Percentiles rank a stretch among this genome's conserved stretches.
phyloP scores from a whole-genome alignment of 2,329 filamentous ascomycete species.

The Hypoxylon sp. region DNA sequence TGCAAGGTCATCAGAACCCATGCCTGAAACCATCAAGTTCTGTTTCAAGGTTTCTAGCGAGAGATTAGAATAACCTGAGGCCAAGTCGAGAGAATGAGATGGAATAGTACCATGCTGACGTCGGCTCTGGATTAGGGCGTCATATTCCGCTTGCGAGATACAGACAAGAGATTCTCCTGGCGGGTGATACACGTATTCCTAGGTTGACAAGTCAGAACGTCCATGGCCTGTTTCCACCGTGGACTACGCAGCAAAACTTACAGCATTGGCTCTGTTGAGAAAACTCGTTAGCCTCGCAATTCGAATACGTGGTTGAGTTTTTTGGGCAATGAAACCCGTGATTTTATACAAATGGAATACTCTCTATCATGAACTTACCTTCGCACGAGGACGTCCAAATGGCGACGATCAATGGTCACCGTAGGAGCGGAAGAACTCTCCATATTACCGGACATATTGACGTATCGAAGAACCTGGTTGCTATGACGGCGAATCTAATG shows the following conservation, averaged over 20 bases:
- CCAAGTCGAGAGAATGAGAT: constrained; percentile 10
- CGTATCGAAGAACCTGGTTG: neutral
- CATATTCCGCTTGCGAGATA: constrained; percentile 70
- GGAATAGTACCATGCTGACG: constrained; percentile 66
- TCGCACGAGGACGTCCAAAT: constrained; percentile 58
- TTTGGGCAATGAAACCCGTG: constrained; percentile 1
- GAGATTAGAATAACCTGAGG: constrained; percentile 33
- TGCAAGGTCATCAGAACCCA: constrained; percentile 61
- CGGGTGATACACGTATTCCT: constrained; percentile 33
- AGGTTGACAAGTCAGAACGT: constrained; percentile 29
- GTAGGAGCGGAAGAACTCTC: neutral
- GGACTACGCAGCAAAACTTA: constrained; percentile 45
- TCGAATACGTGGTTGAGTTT: neutral
- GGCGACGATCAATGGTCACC: neutral
- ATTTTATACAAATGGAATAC: neutral
- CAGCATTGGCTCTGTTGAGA: constrained; percentile 48
- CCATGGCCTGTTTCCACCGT: constrained; percentile 33
- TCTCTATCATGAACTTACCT: constrained; percentile 62
- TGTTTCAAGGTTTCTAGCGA: constrained; percentile 59
- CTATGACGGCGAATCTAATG: neutral
- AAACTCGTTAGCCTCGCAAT: constrained; percentile 36
- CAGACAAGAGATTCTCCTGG: constrained; percentile 61
- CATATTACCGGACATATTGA: neutral
- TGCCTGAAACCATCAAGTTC: constrained; percentile 65
- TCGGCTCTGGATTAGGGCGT: constrained; percentile 65